Evolutionary conservation across 305 asterid species (phyloP).

Genomic region (Fraxinus angustifolia): DNA sequence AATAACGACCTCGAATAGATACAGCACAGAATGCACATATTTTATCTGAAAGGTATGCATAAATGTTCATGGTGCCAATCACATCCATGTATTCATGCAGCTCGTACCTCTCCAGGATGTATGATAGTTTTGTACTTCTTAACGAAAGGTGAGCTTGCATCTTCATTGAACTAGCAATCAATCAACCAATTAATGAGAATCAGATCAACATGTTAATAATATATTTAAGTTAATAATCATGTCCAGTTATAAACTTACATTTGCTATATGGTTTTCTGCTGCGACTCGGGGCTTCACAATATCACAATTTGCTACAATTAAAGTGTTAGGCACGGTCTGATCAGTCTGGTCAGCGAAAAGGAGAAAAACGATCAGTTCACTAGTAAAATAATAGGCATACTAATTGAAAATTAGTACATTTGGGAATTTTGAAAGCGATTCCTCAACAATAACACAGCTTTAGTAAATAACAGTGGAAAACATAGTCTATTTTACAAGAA

Average conservation of each 20-base stretch:
- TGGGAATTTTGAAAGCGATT: neutral
- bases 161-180: conserved; percentile 78
- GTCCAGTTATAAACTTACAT: conserved; percentile 39
- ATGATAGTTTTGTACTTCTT: conserved; percentile 90
- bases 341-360: conserved; percentile 57
- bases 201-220: conserved; percentile 3
- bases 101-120: conserved; percentile 96
- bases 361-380: conserved; percentile 20
- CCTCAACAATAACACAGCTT: neutral
- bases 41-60: neutral
- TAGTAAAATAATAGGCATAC: conserved; percentile 9
- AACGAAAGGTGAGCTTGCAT: conserved; percentile 88
- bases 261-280: conserved; percentile 73
- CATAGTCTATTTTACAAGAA: neutral
- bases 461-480: neutral
- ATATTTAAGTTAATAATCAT: neutral
- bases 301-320: conserved; percentile 88
- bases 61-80: neutral
- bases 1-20: neutral
- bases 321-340: conserved; percentile 84
- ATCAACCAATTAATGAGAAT: conserved; percentile 17
- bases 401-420: neutral
- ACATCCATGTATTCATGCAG: neutral
- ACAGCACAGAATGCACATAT: neutral
- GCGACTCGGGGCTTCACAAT: conserved; percentile 95